Percentiles rank a stretch among this genome's conserved stretches.
Evolutionary conservation across 345 rosid genomes (phyloP).

Genomic region (Eutrema japonicum): DNA sequence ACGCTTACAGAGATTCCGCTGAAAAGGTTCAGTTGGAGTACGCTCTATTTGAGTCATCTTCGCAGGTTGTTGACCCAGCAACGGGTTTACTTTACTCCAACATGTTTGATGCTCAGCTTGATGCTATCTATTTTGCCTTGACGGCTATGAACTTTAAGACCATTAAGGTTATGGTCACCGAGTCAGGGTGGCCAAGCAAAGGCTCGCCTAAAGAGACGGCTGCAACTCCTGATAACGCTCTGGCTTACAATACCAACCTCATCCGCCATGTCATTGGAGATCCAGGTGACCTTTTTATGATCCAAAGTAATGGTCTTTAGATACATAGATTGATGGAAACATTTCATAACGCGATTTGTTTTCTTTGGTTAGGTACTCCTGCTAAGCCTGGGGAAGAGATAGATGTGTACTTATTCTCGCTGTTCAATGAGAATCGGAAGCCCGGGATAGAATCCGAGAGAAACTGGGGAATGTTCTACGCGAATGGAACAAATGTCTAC

Average conservation of each 20-base stretch:
- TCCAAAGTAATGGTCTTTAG: constrained; percentile 12
- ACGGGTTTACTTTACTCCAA: constrained; percentile 89
- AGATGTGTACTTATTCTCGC: constrained; percentile 84
- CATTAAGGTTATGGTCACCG: constrained; percentile 80
- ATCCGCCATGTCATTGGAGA: constrained; percentile 80
- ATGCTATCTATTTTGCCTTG: constrained; percentile 78
- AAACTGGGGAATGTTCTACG: constrained; percentile 90
- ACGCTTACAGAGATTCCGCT: constrained; percentile 77
- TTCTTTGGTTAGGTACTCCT: constrained; percentile 58
- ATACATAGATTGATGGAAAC: neutral
- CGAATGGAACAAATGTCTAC: constrained; percentile 76
- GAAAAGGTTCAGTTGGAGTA: constrained; percentile 76
- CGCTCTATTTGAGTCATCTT: constrained; percentile 74
- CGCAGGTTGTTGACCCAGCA: constrained; percentile 79
- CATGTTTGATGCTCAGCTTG: constrained; percentile 99
- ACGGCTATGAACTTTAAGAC: constrained; percentile 72
- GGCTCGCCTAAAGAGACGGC: constrained; percentile 84
- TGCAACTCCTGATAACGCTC: constrained; percentile 90
- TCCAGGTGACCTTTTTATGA: constrained; percentile 48
- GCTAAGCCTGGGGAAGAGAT: constrained; percentile 76
- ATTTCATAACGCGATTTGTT: neutral
- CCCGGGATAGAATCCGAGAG: constrained; percentile 86
- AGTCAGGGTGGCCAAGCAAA: constrained; percentile 93
- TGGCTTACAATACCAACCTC: constrained; percentile 69
- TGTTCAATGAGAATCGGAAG: constrained; percentile 90